A percentile compares a stretch with the other conserved stretches of the same genome.
phyloP scores from a whole-genome alignment of 768 basidiomycete genomes.

The Auricularia cornea region DNA sequence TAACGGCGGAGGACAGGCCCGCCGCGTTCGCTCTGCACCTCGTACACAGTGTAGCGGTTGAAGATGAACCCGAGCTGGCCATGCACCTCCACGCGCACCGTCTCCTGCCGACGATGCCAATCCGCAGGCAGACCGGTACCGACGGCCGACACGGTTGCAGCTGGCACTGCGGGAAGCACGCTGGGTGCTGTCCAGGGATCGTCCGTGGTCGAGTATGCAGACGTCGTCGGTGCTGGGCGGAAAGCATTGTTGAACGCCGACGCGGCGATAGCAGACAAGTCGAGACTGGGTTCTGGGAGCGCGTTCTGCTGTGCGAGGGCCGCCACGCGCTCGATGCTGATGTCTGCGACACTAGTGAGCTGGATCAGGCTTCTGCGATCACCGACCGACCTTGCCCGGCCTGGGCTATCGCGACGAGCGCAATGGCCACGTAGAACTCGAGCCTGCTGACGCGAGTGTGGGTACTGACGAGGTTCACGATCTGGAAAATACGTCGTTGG shows the following conservation, averaged over 20 bases:
- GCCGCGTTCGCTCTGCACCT: conserved; percentile 65
- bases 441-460: conserved; percentile 72
- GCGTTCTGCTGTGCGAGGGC: conserved; percentile 68
- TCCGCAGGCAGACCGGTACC: conserved; percentile 66
- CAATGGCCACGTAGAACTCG: conserved; percentile 88
- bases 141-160: conserved; percentile 43
- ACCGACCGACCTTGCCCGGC: conserved; percentile 54
- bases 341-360: conserved; percentile 35
- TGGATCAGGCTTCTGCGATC: neutral
- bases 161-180: conserved; percentile 61
- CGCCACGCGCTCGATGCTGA: conserved; percentile 76
- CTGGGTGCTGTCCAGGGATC: conserved; percentile 32
- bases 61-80: conserved; percentile 91
- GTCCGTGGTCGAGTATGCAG: conserved; percentile 21
- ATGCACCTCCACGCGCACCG: conserved; percentile 57
- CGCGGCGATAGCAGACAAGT: conserved; percentile 49
- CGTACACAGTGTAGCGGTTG: conserved; percentile 80
- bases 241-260: conserved; percentile 41
- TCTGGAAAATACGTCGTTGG: conserved; percentile 36
- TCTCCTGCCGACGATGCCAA: conserved; percentile 85
- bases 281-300: conserved; percentile 64
- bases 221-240: conserved; percentile 26
- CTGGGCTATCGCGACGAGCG: conserved; percentile 81
- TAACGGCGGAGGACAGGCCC: conserved; percentile 76
- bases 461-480: conserved; percentile 82